These are phyloP conservation scores for Entomortierella beljakovae DNA, from an alignment of 192 early-diverging fungal species.

Conservation along the genomic window DNA sequence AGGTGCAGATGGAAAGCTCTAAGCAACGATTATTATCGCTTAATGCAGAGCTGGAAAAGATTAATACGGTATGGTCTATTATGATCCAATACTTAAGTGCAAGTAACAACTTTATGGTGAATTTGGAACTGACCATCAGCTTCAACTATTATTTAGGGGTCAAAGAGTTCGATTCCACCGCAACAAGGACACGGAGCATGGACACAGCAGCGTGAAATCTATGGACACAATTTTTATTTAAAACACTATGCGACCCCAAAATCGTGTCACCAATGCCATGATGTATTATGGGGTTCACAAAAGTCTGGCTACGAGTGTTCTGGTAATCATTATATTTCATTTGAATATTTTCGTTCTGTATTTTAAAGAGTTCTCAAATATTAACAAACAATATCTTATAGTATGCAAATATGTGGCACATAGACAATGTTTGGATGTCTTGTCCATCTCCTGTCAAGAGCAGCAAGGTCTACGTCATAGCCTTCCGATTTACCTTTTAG, in stretches of 20 bases:
- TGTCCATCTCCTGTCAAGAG: slow-evolving; percentile 53
- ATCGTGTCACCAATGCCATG: slow-evolving; percentile 51
- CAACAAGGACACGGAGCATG: slow-evolving; percentile 6
- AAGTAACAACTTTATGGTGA: not conserved
- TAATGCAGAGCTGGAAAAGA: slow-evolving; percentile 28
- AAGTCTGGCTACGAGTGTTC: slow-evolving; percentile 51
- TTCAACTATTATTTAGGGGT: slow-evolving; percentile 23
- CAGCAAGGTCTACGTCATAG: slow-evolving; percentile 53
- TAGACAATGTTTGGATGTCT: slow-evolving; percentile 48
- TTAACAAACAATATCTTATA: not conserved
- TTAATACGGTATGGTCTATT: slow-evolving; percentile 23
- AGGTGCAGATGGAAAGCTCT: slow-evolving; percentile 50
- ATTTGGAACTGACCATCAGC: too few species aligned
- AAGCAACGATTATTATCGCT: slow-evolving; percentile 22
- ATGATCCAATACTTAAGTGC: not conserved
- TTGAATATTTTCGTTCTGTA: not conserved
- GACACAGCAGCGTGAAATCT: slow-evolving; percentile 38
- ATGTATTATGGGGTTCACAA: slow-evolving; percentile 54
- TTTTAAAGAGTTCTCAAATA: not conserved
- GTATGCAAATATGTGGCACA: slow-evolving; percentile 54
- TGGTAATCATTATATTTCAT: slow-evolving; percentile 12
- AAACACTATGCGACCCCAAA: slow-evolving; percentile 44
- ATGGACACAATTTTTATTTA: slow-evolving; percentile 44
- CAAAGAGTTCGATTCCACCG: slow-evolving; percentile 19
- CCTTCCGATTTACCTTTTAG: slow-evolving; percentile 45